Base-by-base conservation (phyloP, 441 rosid species). In the Metrosideros polymorpha region DNA sequence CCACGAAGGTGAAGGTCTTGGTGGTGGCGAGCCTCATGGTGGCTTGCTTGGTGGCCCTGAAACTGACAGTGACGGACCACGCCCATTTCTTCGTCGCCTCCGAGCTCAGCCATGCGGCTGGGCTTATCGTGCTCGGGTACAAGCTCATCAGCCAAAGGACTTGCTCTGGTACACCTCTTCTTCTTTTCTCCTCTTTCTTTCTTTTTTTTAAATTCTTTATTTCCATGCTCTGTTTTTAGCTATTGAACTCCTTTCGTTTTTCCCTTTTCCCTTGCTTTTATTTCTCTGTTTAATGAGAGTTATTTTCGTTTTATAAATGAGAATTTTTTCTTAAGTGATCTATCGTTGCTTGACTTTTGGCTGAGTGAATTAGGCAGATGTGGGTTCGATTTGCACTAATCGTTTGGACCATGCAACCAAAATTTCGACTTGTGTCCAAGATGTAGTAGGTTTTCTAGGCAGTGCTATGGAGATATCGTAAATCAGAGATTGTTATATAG, bases 31-130 rank as follows among this genome's bases (percentile, higher is more conserved):
- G 87, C 61, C 8, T 90, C 14, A 84, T 55, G 83, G 56, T 92
- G 82, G 83, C 86, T 49, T 71, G 90, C 53, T 52, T 97, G 83
- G 89, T 93, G 61, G 91, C 84, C 53, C 71, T 97, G 87, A 92
- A 86, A 89, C 52, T 85, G 49, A 51, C 75, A 9, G 93, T 95
- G 52, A 86, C 88, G 29, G 87, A 93, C 85, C 86, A 79, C 47
- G 86, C 89, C 45, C 91, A 94, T 84, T 94, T 97, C 86, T 97
- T 93, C 59, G 14, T 95, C 54, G 94, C 92, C 27, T 92, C 99
- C 30, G 98, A 97, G 90, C 66, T 93, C 35, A 88, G 94, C 89
- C 99, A 97, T 86, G 94, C 92, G 61, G 91, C 88, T 75, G 99
- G 98, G 55, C 93, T 97, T 88, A 22, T 93, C 13, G 93, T 93